phyloP scores from a whole-genome alignment of 2,329 filamentous ascomycete genomes.

The Aureobasidium sp. region DNA sequence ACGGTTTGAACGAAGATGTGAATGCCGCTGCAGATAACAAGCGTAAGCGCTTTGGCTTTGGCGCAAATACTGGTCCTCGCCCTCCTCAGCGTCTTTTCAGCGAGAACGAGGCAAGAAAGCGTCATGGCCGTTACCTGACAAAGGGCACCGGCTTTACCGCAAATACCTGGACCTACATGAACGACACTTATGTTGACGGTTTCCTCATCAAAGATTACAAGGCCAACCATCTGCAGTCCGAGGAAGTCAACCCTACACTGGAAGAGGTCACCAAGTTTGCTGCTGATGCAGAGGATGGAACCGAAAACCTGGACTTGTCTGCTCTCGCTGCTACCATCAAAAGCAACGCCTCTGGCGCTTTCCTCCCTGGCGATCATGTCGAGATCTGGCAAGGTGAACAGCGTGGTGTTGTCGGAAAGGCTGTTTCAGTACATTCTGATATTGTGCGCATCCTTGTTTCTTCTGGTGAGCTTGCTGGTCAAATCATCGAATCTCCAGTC shows the following conservation, averaged over 20 bases:
- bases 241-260: slow-evolving; percentile 83
- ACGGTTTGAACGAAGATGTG: slow-evolving; percentile 75
- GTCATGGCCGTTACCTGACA: slow-evolving; percentile 56
- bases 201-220: slow-evolving; percentile 93
- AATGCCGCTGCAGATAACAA: slow-evolving; percentile 49
- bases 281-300: slow-evolving; percentile 71
- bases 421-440: slow-evolving; percentile 76
- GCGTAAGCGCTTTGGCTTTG: slow-evolving; percentile 57
- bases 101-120: slow-evolving; percentile 84
- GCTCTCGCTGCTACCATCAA: slow-evolving; percentile 85
- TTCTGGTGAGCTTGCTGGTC: slow-evolving; percentile 71
- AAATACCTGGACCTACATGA: slow-evolving; percentile 76
- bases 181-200: slow-evolving; percentile 84
- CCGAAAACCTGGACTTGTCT: slow-evolving; percentile 85
- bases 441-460: slow-evolving; percentile 83
- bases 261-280: slow-evolving; percentile 96
- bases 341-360: slow-evolving; percentile 70
- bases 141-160: slow-evolving; percentile 44
- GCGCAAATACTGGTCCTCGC: slow-evolving; percentile 48
- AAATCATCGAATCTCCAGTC: slow-evolving; percentile 84
- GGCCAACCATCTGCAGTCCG: slow-evolving; percentile 73
- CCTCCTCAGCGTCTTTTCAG: slow-evolving; percentile 89
- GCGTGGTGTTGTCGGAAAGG: slow-evolving; percentile 78
- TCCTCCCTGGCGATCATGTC: slow-evolving; percentile 88
- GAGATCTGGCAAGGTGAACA: slow-evolving; percentile 96